Base-by-base conservation (phyloP, 305 asterid genomes). In the Fraxinus paxiana region DNA sequence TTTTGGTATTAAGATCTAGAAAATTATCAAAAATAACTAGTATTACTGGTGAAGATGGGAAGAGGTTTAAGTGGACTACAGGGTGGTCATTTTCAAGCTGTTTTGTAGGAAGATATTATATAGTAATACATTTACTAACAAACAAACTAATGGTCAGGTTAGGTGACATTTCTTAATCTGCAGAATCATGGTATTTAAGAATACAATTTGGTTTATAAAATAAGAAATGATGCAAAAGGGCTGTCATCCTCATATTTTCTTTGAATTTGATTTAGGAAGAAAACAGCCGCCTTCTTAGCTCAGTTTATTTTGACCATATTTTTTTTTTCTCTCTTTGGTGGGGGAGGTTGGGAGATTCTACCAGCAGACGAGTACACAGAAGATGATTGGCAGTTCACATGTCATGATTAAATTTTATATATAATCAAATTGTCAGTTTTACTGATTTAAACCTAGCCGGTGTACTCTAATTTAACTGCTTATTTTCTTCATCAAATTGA, bases 91-190 rank as follows among this genome's bases (percentile, higher is more conserved):
- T 80, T 78, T 79, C 83, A 75, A 41, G 80, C 22, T 30, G 79
- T 59, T 35, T 33, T 71, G 71, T 5, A 48, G 77, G 48, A 76
- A 63, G 41, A 73, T 18, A 54, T 70, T 20, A 54, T 24, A 22
- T 71, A 20, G 61, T 24, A 6, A 7, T 79, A 70, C 71, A 70
- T 22, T 85, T 70, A 67, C 69, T n/a, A 81, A 5, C 34, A 6
- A 69, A 82, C 80, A 74, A 79, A 82, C 26, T 82, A 84, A 34
- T 81, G 75, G 26, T 84, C 80, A 61, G 89, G 88, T 83, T 76
- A 70, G 83, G 76, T 83, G 88, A 77, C 79, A 73, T 81, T 85
- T 83, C 87, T 75, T 82, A 75, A 79, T 87, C 84, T 82, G 10
- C 24, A 59, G 69, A 75, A 76, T 80, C 77, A 84, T 59, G 70